Evolutionary conservation across 2,329 filamentous ascomycete genomes (phyloP).

Genomic region (Fusarium sterilihyphosum): DNA sequence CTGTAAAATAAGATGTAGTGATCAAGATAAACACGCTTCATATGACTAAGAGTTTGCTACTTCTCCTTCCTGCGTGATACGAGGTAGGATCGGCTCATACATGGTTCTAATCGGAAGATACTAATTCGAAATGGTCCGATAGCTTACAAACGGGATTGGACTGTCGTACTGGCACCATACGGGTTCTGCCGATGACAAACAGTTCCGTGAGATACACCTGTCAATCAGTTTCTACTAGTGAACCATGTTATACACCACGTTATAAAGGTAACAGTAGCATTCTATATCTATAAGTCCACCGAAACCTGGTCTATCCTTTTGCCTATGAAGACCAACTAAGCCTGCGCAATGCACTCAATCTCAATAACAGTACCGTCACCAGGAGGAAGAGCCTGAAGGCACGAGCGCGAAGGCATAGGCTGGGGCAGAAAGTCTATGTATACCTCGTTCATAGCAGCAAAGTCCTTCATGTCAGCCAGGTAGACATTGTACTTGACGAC

Average conservation of each 20-base stretch:
- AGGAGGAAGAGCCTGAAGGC: constrained; percentile 52
- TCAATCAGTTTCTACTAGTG: no score
- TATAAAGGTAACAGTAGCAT: background rate
- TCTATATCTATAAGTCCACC: background rate
- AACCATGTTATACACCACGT: no score
- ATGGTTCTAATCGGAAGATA: background rate
- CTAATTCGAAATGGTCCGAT: background rate
- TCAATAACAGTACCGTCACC: constrained; percentile 54
- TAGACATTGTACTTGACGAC: constrained; percentile 79
- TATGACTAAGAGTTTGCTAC: background rate
- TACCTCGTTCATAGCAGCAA: constrained; percentile 68
- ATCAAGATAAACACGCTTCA: background rate
- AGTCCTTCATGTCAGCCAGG: constrained; percentile 76
- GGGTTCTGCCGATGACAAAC: background rate
- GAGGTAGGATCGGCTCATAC: background rate
- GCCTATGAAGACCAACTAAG: constrained; percentile 2
- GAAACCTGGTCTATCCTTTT: background rate
- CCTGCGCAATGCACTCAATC: constrained; percentile 57
- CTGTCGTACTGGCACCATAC: background rate
- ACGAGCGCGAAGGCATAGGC: constrained; percentile 55
- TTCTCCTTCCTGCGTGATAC: fast-evolving
- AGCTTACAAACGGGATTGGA: no score
- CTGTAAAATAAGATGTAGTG: background rate
- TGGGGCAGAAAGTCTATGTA: constrained; percentile 53
- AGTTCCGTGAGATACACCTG: fast-evolving